Conservation (phyloP, 257 asterid species). For the Solanum paucissectum region DNA sequence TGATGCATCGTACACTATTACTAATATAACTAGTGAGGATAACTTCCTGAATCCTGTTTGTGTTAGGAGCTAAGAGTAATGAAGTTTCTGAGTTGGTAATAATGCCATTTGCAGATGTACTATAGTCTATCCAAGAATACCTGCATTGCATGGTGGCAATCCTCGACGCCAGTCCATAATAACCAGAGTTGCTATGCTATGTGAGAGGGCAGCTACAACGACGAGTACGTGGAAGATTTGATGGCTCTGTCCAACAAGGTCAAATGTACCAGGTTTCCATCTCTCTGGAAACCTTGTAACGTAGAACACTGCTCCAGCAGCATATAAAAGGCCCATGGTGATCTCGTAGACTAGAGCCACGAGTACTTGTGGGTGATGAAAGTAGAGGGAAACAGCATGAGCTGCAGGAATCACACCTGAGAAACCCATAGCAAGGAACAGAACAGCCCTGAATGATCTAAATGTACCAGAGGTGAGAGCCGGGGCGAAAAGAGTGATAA, state of each 20-base stretch:
- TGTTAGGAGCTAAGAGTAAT: neutral
- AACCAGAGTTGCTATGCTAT: slow-evolving; percentile 51
- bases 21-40: neutral
- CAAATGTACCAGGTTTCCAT: slow-evolving; percentile 83
- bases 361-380: slow-evolving; percentile 35
- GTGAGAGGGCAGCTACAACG: slow-evolving; percentile 73
- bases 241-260: slow-evolving; percentile 88
- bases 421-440: slow-evolving; percentile 83
- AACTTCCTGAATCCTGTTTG: neutral
- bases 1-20: neutral
- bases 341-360: slow-evolving; percentile 66
- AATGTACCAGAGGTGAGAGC: slow-evolving; percentile 44
- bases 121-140: neutral
- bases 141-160: slow-evolving; percentile 13
- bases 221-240: slow-evolving; percentile 81
- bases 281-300: slow-evolving; percentile 76
- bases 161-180: slow-evolving; percentile 78
- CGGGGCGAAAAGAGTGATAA: slow-evolving; percentile 60
- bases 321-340: slow-evolving; percentile 68
- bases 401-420: slow-evolving; percentile 83
- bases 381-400: slow-evolving; percentile 49
- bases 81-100: neutral
- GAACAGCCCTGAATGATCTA: slow-evolving; percentile 55
- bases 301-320: slow-evolving; percentile 57
- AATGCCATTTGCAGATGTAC: neutral